phyloP scores from a whole-genome alignment of 805 yeast species.

The Saturnispora hagleri region DNA sequence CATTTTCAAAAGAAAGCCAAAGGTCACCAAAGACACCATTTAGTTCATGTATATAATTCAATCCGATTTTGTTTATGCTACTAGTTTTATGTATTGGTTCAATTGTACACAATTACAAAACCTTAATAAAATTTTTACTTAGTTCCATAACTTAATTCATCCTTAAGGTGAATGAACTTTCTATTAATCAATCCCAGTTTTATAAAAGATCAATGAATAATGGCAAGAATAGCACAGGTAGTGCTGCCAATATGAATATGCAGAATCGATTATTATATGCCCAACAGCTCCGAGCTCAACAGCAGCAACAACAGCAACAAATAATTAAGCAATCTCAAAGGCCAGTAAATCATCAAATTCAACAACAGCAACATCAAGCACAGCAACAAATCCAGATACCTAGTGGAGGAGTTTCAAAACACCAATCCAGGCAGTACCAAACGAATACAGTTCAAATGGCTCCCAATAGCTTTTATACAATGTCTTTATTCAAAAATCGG shows the following conservation, averaged over 20 bases:
- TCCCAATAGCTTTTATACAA: conserved; percentile 42
- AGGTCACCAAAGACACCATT: background rate
- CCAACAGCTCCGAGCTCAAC: conserved; percentile 8
- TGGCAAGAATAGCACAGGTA: conserved; percentile 21
- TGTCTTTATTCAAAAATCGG: conserved; percentile 51
- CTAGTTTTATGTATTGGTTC: background rate
- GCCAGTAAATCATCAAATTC: background rate
- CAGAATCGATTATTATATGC: conserved; percentile 20
- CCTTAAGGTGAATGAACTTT: background rate
- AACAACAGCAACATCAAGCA: conserved; percentile 2
- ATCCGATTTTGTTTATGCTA: background rate
- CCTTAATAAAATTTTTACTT: background rate
- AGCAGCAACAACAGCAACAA: conserved; percentile 7
- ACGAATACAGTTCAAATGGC: conserved; percentile 33
- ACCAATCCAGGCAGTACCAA: background rate
- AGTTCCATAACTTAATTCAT: background rate
- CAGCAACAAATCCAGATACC: conserved; percentile 16
- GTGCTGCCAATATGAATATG: conserved; percentile 41
- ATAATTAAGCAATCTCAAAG: background rate
- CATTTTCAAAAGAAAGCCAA: conserved; percentile 12
- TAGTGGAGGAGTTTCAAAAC: conserved; percentile 2
- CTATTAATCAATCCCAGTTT: background rate
- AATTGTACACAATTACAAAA: background rate
- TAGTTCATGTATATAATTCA: background rate
- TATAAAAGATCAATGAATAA: conserved; percentile 14